phyloP scores from a whole-genome alignment of 2,329 filamentous ascomycete genomes.

The Neofusicoccum parvum region DNA sequence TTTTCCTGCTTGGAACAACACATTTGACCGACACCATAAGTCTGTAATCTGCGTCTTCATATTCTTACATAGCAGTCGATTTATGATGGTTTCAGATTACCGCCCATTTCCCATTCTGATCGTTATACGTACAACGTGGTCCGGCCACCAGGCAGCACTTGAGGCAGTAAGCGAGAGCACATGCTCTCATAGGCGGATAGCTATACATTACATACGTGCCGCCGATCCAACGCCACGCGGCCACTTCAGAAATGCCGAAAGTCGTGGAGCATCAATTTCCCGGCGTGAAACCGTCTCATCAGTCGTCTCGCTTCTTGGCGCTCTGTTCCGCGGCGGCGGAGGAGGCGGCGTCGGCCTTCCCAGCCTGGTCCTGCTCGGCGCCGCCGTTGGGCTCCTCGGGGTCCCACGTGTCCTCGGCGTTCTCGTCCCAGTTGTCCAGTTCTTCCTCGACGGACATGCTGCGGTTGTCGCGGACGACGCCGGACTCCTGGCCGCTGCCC shows the following conservation, averaged over 20 bases:
- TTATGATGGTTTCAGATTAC: background rate
- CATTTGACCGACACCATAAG: too few relatives aligned
- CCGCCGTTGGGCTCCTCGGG: slow-evolving; percentile 50
- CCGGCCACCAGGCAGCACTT: background rate
- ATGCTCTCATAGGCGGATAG: background rate
- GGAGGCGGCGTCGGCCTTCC: background rate
- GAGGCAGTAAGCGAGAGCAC: too few relatives aligned
- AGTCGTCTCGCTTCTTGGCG: slow-evolving; percentile 18
- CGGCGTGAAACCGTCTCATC: background rate
- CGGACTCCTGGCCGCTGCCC: slow-evolving; percentile 60
- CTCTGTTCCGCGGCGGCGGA: background rate
- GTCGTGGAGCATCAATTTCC: background rate
- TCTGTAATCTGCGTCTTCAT: too few relatives aligned
- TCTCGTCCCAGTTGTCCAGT: slow-evolving; percentile 94
- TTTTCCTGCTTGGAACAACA: too few relatives aligned
- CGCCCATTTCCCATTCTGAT: slow-evolving; percentile 2
- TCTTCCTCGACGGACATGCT: slow-evolving; percentile 68
- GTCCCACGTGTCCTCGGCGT: slow-evolving; percentile 67
- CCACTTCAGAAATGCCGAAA: background rate
- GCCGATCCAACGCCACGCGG: background rate
- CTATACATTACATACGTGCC: background rate
- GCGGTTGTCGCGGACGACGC: slow-evolving; percentile 50
- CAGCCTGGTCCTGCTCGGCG: slow-evolving; percentile 2
- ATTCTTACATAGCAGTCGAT: background rate
- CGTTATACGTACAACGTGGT: background rate